phyloP scores from a whole-genome alignment of 257 asterid genomes.

The Nicotiana paniculata region DNA sequence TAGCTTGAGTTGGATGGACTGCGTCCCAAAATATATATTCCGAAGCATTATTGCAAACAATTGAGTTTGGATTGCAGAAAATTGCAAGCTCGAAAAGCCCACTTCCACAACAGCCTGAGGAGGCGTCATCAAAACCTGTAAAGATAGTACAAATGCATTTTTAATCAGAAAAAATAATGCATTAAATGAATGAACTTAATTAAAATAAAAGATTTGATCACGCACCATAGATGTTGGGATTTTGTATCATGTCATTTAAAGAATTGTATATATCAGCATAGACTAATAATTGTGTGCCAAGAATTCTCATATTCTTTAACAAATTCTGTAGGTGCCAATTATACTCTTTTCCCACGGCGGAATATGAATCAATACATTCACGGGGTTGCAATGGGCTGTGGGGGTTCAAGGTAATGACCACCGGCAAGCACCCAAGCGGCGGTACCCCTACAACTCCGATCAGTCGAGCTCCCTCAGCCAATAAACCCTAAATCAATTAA shows the following conservation, averaged over 20 bases:
- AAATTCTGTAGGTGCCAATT: constrained; percentile 31
- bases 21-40: constrained; percentile 59
- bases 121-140: constrained; percentile 41
- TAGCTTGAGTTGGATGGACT: constrained; percentile 59
- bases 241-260: constrained; percentile 34
- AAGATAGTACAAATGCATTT: not conserved
- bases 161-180: not conserved
- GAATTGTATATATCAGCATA: constrained; percentile 42
- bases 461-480: constrained; percentile 42
- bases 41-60: constrained; percentile 41
- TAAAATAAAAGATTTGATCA: not conserved
- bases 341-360: constrained; percentile 40
- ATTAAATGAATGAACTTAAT: not conserved
- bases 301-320: constrained; percentile 16
- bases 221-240: constrained; percentile 49
- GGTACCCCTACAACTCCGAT: constrained; percentile 54
- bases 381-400: constrained; percentile 23
- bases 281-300: not conserved
- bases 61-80: constrained; percentile 36
- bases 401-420: constrained; percentile 34
- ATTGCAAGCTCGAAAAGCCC: constrained; percentile 35
- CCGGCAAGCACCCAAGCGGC: constrained; percentile 68
- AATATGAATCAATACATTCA: constrained; percentile 36
- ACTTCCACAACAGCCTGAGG: constrained; percentile 59
- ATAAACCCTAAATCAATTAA: constrained; percentile 26